Evolutionary conservation across 2,329 filamentous ascomycete genomes (phyloP).

Genomic region (Talaromyces sp.): DNA sequence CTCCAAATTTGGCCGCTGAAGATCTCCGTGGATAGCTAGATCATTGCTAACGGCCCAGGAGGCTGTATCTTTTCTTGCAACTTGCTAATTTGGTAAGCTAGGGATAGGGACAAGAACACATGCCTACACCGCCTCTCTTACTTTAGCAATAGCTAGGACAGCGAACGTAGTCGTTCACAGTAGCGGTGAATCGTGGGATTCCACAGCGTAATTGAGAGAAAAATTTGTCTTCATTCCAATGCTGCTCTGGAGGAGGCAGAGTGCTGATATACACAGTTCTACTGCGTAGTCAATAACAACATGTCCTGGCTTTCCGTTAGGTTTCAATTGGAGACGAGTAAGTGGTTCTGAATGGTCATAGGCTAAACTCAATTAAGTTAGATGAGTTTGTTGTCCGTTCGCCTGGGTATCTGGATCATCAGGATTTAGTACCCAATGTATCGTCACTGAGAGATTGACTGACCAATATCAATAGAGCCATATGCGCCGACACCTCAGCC

Average conservation of each 20-base stretch:
- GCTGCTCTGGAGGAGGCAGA: no score
- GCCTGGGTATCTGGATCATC: background rate
- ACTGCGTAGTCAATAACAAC: background rate
- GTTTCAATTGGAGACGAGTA: background rate
- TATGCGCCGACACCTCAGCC: background rate
- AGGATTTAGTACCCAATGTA: background rate
- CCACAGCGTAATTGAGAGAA: no score
- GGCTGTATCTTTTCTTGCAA: no score
- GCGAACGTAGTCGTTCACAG: no score
- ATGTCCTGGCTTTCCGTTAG: background rate
- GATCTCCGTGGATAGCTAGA: no score
- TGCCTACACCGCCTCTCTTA: no score
- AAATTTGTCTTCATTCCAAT: no score
- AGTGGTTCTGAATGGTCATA: background rate
- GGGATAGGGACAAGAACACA: no score
- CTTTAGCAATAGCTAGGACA: no score
- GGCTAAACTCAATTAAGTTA: background rate
- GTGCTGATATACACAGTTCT: background rate
- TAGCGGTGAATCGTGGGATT: no score
- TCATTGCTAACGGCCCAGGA: no score
- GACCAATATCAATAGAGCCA: background rate
- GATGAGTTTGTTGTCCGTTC: background rate
- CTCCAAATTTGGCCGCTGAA: background rate
- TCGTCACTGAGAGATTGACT: background rate
- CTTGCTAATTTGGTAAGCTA: no score